Evolutionary conservation across 306 rosid species (phyloP), one percentile per base, ranked within the genome.

Genomic region (Pachyrhizus erosus): DNA sequence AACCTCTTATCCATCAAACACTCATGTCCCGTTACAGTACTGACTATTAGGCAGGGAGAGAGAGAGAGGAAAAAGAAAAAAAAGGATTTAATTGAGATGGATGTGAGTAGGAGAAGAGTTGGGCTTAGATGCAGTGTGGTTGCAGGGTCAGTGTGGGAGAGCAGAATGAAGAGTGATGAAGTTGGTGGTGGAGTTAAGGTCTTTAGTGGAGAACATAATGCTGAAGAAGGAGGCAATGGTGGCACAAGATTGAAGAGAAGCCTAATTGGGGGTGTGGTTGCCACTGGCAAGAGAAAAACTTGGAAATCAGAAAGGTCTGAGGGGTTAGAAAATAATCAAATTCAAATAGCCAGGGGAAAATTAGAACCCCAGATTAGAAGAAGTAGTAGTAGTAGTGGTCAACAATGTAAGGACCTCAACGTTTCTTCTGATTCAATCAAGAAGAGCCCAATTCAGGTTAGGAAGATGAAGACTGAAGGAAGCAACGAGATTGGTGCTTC

Each of bases 101-200:
- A 93, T 68, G 84, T 73, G 79, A 77, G 87, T 12, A 79, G 85
- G 33, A 84, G 91, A 79, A 87, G 89, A 78, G 78, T 67, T 68
- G 87, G 81, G 7, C 80, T 34, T 8, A 79, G 86, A 42, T 69
- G 85, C n/a, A 77, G 84, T 27, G 93, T 91, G 52, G 92, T 84
- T 58, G 88, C 93, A 27, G 98, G 98, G 66, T 91, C 97, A 1
- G 98, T 93, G 67, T 93, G 97, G 98, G 97, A 93, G 85, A 93
- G 90, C 80, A 91, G 98, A 39, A 91, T 91, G 92, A 91, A 89
- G 87, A 33, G 70, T 42, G 97, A 93, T 61, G 90, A 91, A 77
- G 89, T 87, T n/a, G 97, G 87, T 1, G 70, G 43, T 31, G 70
- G 70, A 64, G 43, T 34, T 37, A 66, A 66, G 72, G 72, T 34